These are phyloP conservation scores for Exutisphaerella laricina DNA, from an alignment of 2,329 filamentous ascomycete species.

Conservation along the genomic window DNA sequence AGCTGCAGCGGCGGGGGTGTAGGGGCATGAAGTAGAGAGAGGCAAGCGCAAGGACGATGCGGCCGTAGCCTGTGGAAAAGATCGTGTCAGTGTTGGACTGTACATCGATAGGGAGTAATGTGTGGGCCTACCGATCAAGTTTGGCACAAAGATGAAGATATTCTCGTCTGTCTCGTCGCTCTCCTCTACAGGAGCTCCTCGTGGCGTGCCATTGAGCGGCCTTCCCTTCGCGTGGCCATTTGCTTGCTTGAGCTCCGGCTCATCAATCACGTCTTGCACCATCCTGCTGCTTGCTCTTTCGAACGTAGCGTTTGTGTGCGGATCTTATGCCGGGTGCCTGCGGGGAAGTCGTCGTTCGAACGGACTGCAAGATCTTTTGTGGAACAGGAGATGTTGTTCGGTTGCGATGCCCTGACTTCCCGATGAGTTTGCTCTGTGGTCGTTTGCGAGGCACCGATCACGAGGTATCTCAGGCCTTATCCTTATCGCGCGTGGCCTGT, in stretches of 20 bases:
- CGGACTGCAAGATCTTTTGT: no score
- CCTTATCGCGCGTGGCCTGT: no score
- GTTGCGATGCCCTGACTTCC: no score
- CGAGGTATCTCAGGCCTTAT: no score
- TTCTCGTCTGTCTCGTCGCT: conserved; percentile 40
- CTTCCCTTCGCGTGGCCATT: conserved; percentile 19
- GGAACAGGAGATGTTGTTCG: no score
- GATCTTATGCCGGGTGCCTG: no score
- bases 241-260: conserved; percentile 14
- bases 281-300: conserved; percentile 12
- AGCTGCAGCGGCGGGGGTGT: conserved; percentile 89
- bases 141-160: conserved; percentile 51
- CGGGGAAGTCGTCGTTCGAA: no score
- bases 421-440: no score
- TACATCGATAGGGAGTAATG: not conserved
- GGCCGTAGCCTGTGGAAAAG: conserved; percentile 41
- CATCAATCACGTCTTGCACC: conserved; percentile 23
- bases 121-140: conserved; percentile 44
- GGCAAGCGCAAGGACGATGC: conserved; percentile 62
- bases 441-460: no score
- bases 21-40: conserved; percentile 99
- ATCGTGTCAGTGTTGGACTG: conserved; percentile 6
- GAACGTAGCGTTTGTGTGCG: no score
- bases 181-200: conserved; percentile 12
- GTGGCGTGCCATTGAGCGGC: conserved; percentile 20